phyloP scores from a whole-genome alignment of 1,139 yeast species.

The Yamadazyma dendronema region DNA sequence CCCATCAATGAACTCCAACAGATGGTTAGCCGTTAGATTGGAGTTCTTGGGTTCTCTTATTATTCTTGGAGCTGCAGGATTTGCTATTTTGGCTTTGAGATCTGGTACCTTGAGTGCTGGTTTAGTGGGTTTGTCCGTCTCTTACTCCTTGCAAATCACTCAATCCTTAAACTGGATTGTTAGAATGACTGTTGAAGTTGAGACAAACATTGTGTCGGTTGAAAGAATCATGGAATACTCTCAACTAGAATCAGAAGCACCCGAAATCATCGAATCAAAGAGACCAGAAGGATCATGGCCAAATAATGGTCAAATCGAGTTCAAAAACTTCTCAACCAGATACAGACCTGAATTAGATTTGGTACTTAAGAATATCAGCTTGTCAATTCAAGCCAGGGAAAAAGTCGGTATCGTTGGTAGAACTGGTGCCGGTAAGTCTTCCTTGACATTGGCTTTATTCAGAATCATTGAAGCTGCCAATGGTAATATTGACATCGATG shows the following conservation, averaged over 20 bases:
- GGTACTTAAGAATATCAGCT: conserved; percentile 68
- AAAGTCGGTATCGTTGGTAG: conserved; percentile 94
- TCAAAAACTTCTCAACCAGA: conserved; percentile 74
- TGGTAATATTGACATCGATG: conserved; percentile 78
- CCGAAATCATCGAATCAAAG: conserved; percentile 63
- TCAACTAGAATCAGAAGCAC: conserved; percentile 73
- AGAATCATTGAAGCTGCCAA: conserved; percentile 76
- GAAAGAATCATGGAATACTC: conserved; percentile 93
- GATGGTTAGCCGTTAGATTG: conserved; percentile 95
- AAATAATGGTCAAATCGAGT: conserved; percentile 63
- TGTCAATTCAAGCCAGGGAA: conserved; percentile 71
- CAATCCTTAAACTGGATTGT: conserved; percentile 97
- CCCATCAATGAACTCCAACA: conserved; percentile 89
- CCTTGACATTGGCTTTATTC: conserved; percentile 84
- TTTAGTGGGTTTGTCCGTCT: conserved; percentile 86
- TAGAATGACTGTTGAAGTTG: conserved; percentile 97
- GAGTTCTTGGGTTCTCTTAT: conserved; percentile 88
- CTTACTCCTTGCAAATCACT: conserved; percentile 89
- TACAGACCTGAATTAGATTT: conserved; percentile 84
- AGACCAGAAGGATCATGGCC: conserved; percentile 85
- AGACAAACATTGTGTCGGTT: conserved; percentile 93
- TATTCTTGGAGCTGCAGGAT: conserved; percentile 81
- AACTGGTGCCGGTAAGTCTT: conserved; percentile 97
- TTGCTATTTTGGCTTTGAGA: conserved; percentile 67
- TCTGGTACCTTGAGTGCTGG: conserved; percentile 80